phyloP scores from a whole-genome alignment of 331 rosid species.

The Malus hybrid region DNA sequence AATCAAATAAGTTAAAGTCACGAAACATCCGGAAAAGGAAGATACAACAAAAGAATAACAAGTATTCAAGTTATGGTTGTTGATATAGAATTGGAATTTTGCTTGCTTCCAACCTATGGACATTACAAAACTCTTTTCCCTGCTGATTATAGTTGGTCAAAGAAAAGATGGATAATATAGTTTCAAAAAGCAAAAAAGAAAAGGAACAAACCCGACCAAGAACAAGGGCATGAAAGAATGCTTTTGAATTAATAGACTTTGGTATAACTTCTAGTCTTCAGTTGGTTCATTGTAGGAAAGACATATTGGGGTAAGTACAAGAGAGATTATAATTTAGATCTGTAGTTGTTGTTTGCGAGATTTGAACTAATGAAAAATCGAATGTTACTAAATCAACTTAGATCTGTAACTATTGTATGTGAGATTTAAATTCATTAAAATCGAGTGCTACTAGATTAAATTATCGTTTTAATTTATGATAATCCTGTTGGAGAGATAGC shows the following conservation, averaged over 20 bases:
- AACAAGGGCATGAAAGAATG: neutral
- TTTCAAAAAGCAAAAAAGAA: constrained; percentile 10
- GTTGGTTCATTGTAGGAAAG: neutral
- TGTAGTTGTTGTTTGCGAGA: neutral
- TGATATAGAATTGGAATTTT: constrained; percentile 12
- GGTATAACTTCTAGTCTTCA: neutral
- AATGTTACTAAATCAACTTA: neutral
- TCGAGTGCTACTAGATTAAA: neutral
- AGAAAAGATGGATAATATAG: constrained; percentile 1
- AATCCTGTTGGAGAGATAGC: too few species aligned
- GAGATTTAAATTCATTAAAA: too few species aligned
- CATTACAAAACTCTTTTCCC: constrained; percentile 13
- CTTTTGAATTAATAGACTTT: neutral
- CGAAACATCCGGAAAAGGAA: neutral
- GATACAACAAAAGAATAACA: neutral
- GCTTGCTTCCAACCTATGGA: constrained; percentile 5
- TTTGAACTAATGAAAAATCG: neutral
- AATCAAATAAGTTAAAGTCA: constrained; percentile 17
- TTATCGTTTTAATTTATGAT: neutral
- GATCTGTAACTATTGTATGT: neutral
- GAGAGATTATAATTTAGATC: neutral
- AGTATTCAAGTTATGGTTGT: neutral
- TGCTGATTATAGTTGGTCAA: neutral
- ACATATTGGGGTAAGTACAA: neutral
- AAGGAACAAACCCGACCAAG: neutral